Base-by-base conservation (phyloP, 805 yeast species). In the Starmerella bombi region DNA sequence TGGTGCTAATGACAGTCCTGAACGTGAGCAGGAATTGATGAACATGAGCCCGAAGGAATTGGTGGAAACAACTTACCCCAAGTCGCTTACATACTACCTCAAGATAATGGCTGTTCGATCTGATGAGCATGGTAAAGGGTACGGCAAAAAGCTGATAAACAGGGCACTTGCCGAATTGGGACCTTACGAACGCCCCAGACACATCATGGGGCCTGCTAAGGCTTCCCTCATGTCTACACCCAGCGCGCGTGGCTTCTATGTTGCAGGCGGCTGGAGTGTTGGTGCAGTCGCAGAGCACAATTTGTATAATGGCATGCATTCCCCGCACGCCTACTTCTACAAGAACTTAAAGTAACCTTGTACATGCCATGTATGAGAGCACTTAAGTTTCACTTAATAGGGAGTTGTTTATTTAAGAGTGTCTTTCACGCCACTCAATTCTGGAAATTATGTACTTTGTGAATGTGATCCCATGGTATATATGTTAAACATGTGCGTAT, bases 181-280 rank as follows among this genome's bases (percentile, higher is more conserved):
- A 6, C 34, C 35, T 6, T 27, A 16, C 29, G 27, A 25, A 15
- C 18, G 16, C 6, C 49, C 46, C 15, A 46, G 46, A 1, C 17
- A 16, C 3, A 21, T 29, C 17, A 10, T 14, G 6, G 48, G 48
- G 7, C 50, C 50, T 12, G 36, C 46, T 5, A 46, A 46, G 21
- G 22, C 37, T 3, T 3, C 42, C 14, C 34, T 46, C 27, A 25
- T 36, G 28, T 19, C 48, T 5, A 38, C 43, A 9, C 50, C 50
- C 8, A 21, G 41, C 4, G 50, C 50, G 10, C 36, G 41, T 5
- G 44, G 42, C 10, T 46, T 46, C 41, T 46, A 46, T 27, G 25
- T 23, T n/a, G 8, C 12, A 3, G 3, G 25, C 14, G 45, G 45
- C 3, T 38, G 29, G 33, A 4, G 21, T 1, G 8, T 41, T 1